Evolutionary conservation across 306 rosid genomes (phyloP), one percentile per base, ranked within the genome.

Genomic region (Cercis canadensis): DNA sequence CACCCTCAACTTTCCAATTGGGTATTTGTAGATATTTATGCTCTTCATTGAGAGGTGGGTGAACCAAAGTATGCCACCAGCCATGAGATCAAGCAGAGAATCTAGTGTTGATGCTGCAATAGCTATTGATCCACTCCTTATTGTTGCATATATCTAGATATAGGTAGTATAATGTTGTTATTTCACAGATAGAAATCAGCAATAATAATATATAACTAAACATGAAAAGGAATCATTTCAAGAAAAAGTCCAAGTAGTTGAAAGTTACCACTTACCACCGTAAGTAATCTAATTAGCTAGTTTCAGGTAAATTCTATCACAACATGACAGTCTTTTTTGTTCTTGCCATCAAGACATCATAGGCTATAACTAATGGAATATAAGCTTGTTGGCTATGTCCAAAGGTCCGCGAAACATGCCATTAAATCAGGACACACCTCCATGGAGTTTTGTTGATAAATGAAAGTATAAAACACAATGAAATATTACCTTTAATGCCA

Each of bases 51-150:
- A 66, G 62, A 89, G 8, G 83, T 94, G 99, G 37, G 96, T 87
- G 75, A 86, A 94, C 97, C 97, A 91, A 14, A 94, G 99, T 70
- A 94, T 89, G 8, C 96, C 97, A 69, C 97, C 99, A 21, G 99
- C 96, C 96, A 87, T 78, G 33, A 90, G 87, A 82, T 90, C 96
- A 40, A 90, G 90, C 70, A 94, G 76, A 58, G 96, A 90, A 67
- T 90, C 96, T 21, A 90, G 73, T 8, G 93, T 90, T 61, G 96
- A 90, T 17, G 96, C 96, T 0, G 96, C 96, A 70, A 90, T 87
- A 49, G 96, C 93, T 64, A 90, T 62, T 14, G 96, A 90, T 39
- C 92, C 92, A 80, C 88, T 87, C 85, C 75, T 74, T 34, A 84
- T 11, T 1, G 92, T 90, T 3, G 93, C 96, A 84, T 82, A 90